Evolutionary conservation across 768 basidiomycete genomes (phyloP), one percentile per base, ranked within the genome.

Genomic region (Coprinopsis sp.): DNA sequence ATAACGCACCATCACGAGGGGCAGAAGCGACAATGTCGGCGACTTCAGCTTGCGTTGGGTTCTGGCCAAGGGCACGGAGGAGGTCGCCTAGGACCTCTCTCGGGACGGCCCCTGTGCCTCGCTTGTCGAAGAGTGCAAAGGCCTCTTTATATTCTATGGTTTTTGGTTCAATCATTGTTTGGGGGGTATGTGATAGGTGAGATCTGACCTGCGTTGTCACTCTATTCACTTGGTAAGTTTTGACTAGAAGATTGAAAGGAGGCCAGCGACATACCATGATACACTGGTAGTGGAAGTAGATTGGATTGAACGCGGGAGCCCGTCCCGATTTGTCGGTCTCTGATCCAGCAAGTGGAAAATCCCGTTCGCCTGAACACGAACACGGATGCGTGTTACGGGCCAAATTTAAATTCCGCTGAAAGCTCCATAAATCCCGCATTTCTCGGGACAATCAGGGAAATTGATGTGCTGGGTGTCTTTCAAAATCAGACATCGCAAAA

Each of bases 1-100:
- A 14, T 14, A 14, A 51, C 42, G 45, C 53, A 90, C 91, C 87
- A 47, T 94, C 88, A 48, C 81, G 71, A 13, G 90, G 90, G 2
- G 90, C 82, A 12, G 68, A 63, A 4, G 73, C 68, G 23, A 88
- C 78, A 53, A 98, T 82, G 16, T 91, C 87, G 7, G 81, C 78
- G 3, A 98, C 93, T 66, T 99, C 94, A n/a, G 88, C 84, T 64
- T 98, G 96, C 0, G 95, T 98, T n/a, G 96, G 96, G 64, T 99
- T 99, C 71, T 98, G 96, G 2, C 96, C 96, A 3, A 99, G 72
- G 0, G 92, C 92, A 34, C 96, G 81, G 13, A 99, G 70, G 8
- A 99, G 79, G 64, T 98, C 95, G 7, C 96, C 96, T 1, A 99
- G 71, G 0, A 84, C 85, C 51, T 93, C 88, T 3, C 87, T 72